Evolutionary conservation across 352 stramenopile species (phyloP).

Genomic region (Phytophthora quininea): DNA sequence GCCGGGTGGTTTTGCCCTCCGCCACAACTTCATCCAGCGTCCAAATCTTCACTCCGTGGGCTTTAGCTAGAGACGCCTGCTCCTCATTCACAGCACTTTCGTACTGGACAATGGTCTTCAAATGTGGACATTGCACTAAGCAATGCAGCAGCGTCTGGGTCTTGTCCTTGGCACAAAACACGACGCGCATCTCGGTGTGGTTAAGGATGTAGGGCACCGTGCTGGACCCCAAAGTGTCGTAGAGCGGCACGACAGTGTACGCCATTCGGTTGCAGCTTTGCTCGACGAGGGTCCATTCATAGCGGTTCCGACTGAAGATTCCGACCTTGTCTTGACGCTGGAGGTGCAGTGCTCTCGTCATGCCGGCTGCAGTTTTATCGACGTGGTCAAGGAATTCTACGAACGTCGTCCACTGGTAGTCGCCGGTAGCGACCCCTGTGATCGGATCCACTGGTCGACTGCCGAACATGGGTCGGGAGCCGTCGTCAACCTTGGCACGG

Average conservation of each 20-base stretch:
- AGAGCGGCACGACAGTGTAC: slow-evolving; percentile 27
- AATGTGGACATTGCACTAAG: slow-evolving; percentile 40
- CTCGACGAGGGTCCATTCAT: slow-evolving; percentile 67
- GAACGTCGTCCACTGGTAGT: slow-evolving; percentile 64
- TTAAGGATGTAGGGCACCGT: too few species aligned
- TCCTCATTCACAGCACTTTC: slow-evolving; percentile 37
- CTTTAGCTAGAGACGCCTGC: slow-evolving; percentile 16
- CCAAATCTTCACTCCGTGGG: slow-evolving; percentile 18
- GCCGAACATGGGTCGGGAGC: slow-evolving; percentile 50
- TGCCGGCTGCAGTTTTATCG: slow-evolving; percentile 36
- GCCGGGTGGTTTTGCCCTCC: slow-evolving; percentile 36
- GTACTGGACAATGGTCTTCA: slow-evolving; percentile 53
- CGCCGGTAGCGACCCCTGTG: slow-evolving; percentile 36
- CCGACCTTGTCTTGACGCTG: slow-evolving; percentile 54
- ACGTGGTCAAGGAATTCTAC: slow-evolving; percentile 50
- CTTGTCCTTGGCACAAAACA: slow-evolving; percentile 55
- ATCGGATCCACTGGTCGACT: slow-evolving; percentile 40
- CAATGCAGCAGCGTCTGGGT: slow-evolving; percentile 40
- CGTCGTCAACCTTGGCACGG: too few species aligned
- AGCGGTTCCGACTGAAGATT: slow-evolving; percentile 60
- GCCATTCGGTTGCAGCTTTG: slow-evolving; percentile 66
- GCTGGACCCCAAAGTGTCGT: too few species aligned
- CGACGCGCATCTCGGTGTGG: slow-evolving; percentile 37
- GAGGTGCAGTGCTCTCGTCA: slow-evolving; percentile 38
- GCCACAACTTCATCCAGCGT: slow-evolving; percentile 40